Evolutionary conservation across 148 eudicot species (phyloP).

Genomic region (Fagopyrum homotropicum): DNA sequence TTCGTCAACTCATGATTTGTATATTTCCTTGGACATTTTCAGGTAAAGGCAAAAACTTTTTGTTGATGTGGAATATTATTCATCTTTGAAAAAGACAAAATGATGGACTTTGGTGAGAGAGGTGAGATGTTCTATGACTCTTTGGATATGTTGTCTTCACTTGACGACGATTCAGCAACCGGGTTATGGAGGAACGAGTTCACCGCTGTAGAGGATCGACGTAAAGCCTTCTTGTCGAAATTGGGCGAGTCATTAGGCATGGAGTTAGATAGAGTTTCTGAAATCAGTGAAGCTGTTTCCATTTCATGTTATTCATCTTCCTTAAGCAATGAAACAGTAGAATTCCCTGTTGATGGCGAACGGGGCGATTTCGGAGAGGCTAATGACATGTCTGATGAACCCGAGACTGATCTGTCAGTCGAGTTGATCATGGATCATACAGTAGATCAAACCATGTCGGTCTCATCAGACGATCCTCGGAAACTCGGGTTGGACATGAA

Average conservation of each 20-base stretch:
- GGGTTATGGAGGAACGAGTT: conserved; percentile 56
- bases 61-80: neutral
- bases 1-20: neutral
- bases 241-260: conserved; percentile 28
- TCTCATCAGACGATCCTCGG: neutral
- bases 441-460: neutral
- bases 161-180: conserved; percentile 31
- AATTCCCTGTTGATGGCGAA: neutral
- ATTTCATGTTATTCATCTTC: conserved; percentile 21
- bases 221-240: conserved; percentile 33
- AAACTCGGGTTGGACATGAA: neutral
- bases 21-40: neutral
- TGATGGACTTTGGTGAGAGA: conserved; percentile 14
- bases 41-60: neutral
- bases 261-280: conserved; percentile 2
- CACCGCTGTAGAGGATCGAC: conserved; percentile 51
- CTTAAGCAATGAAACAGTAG: neutral
- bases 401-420: neutral
- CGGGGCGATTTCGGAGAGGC: neutral
- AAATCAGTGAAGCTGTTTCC: conserved; percentile 29
- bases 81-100: neutral
- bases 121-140: conserved; percentile 62
- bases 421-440: neutral
- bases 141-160: conserved; percentile 21
- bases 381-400: neutral